Evolutionary conservation across 805 yeast species (phyloP).

Genomic region (Ogataea wickerhamii): DNA sequence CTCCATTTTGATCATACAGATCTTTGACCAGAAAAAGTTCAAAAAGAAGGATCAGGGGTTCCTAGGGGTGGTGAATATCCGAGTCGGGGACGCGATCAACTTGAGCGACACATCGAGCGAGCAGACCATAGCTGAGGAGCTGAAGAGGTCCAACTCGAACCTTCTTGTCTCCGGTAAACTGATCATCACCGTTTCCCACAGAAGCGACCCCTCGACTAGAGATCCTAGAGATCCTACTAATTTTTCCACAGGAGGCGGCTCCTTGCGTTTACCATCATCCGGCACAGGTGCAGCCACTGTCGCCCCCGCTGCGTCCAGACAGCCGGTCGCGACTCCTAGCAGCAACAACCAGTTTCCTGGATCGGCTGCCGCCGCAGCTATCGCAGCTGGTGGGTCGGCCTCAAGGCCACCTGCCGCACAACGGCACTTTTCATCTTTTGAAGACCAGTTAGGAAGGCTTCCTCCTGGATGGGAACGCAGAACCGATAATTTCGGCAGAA

Average conservation of each 20-base stretch:
- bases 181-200: slow-evolving; percentile 67
- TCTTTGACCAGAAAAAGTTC: slow-evolving; percentile 95
- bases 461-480: slow-evolving; percentile 99
- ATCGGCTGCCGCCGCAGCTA: slow-evolving; percentile 20
- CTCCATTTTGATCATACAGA: slow-evolving; percentile 86
- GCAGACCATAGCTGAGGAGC: slow-evolving; percentile 89
- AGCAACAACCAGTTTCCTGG: slow-evolving; percentile 26
- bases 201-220: slow-evolving; percentile 15
- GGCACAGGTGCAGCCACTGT: slow-evolving; percentile 8
- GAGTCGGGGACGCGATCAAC: slow-evolving; percentile 86
- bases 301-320: slow-evolving; percentile 12
- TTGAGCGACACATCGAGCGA: slow-evolving; percentile 47
- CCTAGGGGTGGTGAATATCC: slow-evolving; percentile 88
- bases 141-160: slow-evolving; percentile 88
- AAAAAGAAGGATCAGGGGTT: slow-evolving; percentile 98
- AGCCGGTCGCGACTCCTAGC: slow-evolving; percentile 11
- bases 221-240: slow-evolving; percentile 32
- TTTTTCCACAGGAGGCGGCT: slow-evolving; percentile 11
- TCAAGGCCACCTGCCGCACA: slow-evolving; percentile 28
- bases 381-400: slow-evolving; percentile 23
- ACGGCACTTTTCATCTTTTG: slow-evolving; percentile 87
- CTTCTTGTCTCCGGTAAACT: slow-evolving; percentile 91
- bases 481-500: slow-evolving; percentile 95
- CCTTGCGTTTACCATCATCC: slow-evolving; percentile 6
- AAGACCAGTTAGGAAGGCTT: slow-evolving; percentile 92